A percentile compares a stretch with the other conserved stretches of the same genome.
phyloP scores from a whole-genome alignment of 257 asterid species.

The Nicotiana knightiana region DNA sequence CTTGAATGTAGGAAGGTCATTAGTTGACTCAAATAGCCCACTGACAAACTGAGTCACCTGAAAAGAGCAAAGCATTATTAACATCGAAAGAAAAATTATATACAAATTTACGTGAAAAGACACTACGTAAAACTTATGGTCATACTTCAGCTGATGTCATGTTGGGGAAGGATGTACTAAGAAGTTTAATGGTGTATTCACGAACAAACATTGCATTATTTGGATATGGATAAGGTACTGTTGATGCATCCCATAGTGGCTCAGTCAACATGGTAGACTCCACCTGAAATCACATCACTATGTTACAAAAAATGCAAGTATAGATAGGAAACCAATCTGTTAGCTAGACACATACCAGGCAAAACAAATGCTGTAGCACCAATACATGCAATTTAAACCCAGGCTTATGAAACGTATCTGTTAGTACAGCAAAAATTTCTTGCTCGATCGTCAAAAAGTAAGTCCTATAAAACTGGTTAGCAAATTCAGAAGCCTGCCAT shows the following conservation, averaged over 20 bases:
- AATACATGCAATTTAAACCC: slow-evolving; percentile 93
- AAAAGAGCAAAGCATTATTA: neutral
- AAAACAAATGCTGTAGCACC: slow-evolving; percentile 75
- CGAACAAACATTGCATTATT: slow-evolving; percentile 65
- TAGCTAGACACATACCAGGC: slow-evolving; percentile 51
- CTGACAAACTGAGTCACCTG: slow-evolving; percentile 88
- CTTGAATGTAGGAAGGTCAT: slow-evolving; percentile 66
- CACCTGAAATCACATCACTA: slow-evolving; percentile 40
- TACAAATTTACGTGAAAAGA: slow-evolving; percentile 1
- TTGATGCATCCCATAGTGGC: slow-evolving; percentile 84
- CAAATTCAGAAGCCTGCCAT: slow-evolving; percentile 73
- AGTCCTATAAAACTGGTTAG: slow-evolving; percentile 78
- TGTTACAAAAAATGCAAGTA: slow-evolving; percentile 10
- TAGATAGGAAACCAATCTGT: slow-evolving; percentile 11
- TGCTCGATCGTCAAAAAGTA: slow-evolving; percentile 83
- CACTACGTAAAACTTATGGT: neutral
- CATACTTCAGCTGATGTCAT: slow-evolving; percentile 84
- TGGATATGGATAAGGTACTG: slow-evolving; percentile 64
- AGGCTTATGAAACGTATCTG: slow-evolving; percentile 94
- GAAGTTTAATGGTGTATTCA: slow-evolving; percentile 80
- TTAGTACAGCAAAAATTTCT: slow-evolving; percentile 88
- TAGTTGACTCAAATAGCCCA: slow-evolving; percentile 72
- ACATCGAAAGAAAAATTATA: neutral
- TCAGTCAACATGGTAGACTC: slow-evolving; percentile 69
- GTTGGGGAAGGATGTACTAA: slow-evolving; percentile 93